phyloP scores from a whole-genome alignment of 2,329 filamentous ascomycete genomes.

The Leptographium procerum region DNA sequence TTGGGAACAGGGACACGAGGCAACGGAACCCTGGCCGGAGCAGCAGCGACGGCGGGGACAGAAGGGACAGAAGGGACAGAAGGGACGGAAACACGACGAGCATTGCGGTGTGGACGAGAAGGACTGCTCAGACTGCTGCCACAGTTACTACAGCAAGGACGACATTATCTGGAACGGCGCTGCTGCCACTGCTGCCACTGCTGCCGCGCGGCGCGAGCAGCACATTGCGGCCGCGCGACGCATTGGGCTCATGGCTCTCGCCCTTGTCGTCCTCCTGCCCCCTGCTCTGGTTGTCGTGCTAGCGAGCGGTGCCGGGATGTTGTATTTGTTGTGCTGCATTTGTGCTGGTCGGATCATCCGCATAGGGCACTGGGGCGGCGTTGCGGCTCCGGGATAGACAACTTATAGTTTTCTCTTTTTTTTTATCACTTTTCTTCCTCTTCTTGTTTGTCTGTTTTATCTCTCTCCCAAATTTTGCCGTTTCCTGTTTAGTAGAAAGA shows the following conservation, averaged over 20 bases:
- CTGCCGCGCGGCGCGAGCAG: slow-evolving; percentile 22
- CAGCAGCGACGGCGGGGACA: too few species aligned
- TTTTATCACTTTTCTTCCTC: not conserved
- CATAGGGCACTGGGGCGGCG: slow-evolving; percentile 6
- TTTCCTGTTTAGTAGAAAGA: not conserved
- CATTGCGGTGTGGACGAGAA: not conserved
- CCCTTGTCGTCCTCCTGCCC: slow-evolving; percentile 36
- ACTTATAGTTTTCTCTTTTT: not conserved
- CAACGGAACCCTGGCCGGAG: not conserved
- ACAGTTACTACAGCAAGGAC: not conserved
- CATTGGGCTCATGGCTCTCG: slow-evolving; percentile 29
- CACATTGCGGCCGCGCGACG: slow-evolving; percentile 30
- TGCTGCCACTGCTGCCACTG: slow-evolving; percentile 19
- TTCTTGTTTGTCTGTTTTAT: not conserved
- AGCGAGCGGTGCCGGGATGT: slow-evolving; percentile 22
- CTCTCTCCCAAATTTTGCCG: not conserved
- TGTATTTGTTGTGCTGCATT: slow-evolving; percentile 27
- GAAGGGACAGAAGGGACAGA: too few species aligned
- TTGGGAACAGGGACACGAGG: not conserved
- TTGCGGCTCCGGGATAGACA: slow-evolving; percentile 8
- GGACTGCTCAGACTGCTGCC: not conserved
- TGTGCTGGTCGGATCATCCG: slow-evolving; percentile 6
- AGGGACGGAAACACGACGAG: not conserved
- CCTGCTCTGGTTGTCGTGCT: slow-evolving; percentile 27
- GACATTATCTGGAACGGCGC: not conserved